These are phyloP conservation scores for Carpinus viminea DNA, from an alignment of 306 rosid genomes.

Conservation along the genomic window DNA sequence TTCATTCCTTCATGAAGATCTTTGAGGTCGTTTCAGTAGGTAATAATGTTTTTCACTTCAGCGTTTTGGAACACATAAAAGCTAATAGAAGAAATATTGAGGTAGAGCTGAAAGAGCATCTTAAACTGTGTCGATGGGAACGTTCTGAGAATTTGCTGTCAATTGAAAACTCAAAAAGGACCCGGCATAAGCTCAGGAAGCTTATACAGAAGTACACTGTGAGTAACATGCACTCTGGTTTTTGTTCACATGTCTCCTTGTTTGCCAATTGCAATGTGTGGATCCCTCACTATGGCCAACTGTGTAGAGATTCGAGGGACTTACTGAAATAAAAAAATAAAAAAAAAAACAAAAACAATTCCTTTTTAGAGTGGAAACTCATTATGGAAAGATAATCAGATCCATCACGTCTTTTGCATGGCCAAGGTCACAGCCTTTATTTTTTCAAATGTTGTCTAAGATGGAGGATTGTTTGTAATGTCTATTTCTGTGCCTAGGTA, in stretches of 20 bases:
- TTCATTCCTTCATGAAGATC: background rate
- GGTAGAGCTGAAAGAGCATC: slow-evolving; percentile 57
- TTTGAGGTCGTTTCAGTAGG: slow-evolving; percentile 3
- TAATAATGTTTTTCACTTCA: slow-evolving; percentile 34
- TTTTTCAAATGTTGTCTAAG: too few species aligned
- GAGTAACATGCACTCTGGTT: slow-evolving; percentile 32
- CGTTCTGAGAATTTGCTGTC: slow-evolving; percentile 53
- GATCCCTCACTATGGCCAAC: too few species aligned
- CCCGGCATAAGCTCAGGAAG: slow-evolving; percentile 75
- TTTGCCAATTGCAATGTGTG: background rate
- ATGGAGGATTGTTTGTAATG: background rate
- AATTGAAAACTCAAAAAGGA: slow-evolving; percentile 56
- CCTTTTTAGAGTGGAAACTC: too few species aligned
- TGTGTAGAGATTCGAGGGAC: too few species aligned
- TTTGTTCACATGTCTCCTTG: background rate
- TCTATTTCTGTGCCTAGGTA: background rate
- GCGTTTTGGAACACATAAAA: slow-evolving; percentile 64
- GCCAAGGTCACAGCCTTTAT: background rate
- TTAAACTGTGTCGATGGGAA: slow-evolving; percentile 76
- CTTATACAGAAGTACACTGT: slow-evolving; percentile 80
- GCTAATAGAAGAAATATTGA: slow-evolving; percentile 50
- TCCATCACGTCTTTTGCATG: background rate
- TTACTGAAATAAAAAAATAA: too few species aligned
- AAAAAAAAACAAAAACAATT: too few species aligned
- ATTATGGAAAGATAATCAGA: background rate